Evolutionary conservation across 345 rosid species (phyloP), one percentile per base, ranked within the genome.

Genomic region (Hibiscus mutabilis): DNA sequence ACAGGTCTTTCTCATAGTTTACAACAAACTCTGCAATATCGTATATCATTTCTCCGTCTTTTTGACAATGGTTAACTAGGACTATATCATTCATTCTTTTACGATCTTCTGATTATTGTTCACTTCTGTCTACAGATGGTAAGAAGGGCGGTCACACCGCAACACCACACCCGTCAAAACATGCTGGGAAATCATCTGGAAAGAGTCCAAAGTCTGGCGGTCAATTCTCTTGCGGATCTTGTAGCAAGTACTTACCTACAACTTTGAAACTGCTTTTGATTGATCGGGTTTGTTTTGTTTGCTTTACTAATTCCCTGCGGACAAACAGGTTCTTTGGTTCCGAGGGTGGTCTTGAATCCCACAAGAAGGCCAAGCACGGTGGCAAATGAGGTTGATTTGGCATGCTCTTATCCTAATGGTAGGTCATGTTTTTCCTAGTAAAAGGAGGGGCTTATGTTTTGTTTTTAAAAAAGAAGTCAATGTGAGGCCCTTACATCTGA

Each of bases 151-250:
- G 66, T 5, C 98, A 92, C 74, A 77, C 85, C 0, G 97, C 92
- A 6, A 95, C 99, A 65, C 99, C 99, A 13, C 87, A 95, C 82
- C 99, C 99, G 0, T 81, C 91, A 8, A 95, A 90, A 69, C 80
- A 84, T 67, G 86, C 76, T 40, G 89, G 80, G 22, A 88, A 82
- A 69, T 42, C 79, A 56, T 73, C 90, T 25, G 75, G 73, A 2
- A 80, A 87, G 76, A 81, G 87, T 58, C 96, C 95, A 0, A 91
- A 91, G 72, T 86, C 90, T 21, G 93, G 84, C 19, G 91, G 92
- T 70, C 84, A 87, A 55, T 75, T 85, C 73, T 61, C 91, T 0
- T 91, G 97, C 84, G 82, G 74, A 10, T 77, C 89, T 16, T 88
- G 97, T 69, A 88, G 73, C 82, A 95, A 86, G 99, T 94, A 84